phyloP scores from a whole-genome alignment of 2,329 filamentous ascomycete species.

The Dactylellina haptotyla region DNA sequence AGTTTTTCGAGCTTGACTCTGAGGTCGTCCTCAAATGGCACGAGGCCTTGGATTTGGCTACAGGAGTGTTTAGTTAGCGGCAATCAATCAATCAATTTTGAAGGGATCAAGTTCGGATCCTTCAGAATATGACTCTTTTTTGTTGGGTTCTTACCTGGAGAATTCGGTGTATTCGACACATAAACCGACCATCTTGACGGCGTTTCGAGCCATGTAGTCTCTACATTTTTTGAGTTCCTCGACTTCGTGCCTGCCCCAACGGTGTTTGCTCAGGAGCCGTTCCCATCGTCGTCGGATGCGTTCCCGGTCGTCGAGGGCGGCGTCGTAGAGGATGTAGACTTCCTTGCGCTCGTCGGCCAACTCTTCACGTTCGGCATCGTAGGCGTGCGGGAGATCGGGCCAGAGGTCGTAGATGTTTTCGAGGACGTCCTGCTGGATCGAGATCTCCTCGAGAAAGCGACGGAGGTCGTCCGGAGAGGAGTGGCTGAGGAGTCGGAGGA shows the following conservation, averaged over 20 bases:
- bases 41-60: constrained; percentile 50
- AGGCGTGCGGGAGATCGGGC: constrained; percentile 50
- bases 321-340: constrained; percentile 51
- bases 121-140: background rate
- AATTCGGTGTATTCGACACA: constrained; percentile 51
- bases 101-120: constrained; percentile 3
- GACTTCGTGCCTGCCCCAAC: constrained; percentile 50
- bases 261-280: constrained; percentile 41
- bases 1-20: constrained; percentile 50
- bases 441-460: constrained; percentile 50
- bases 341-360: constrained; percentile 51
- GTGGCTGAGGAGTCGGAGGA: constrained; percentile 49
- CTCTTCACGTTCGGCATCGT: constrained; percentile 50
- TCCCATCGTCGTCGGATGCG: constrained; percentile 46
- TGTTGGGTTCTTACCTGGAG: constrained; percentile 34
- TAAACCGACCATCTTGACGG: constrained; percentile 51
- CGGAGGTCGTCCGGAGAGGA: constrained; percentile 46
- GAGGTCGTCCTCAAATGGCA: constrained; percentile 41
- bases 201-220: constrained; percentile 51
- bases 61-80: background rate
- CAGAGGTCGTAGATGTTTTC: constrained; percentile 52
- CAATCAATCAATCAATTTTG: background rate
- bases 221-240: constrained; percentile 50
- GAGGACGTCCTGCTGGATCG: constrained; percentile 52
- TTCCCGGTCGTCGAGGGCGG: constrained; percentile 48